A percentile compares a stretch with the other conserved stretches of the same genome.
Evolutionary conservation across 352 stramenopile genomes (phyloP).

Genomic region (Globisporangium solare): DNA sequence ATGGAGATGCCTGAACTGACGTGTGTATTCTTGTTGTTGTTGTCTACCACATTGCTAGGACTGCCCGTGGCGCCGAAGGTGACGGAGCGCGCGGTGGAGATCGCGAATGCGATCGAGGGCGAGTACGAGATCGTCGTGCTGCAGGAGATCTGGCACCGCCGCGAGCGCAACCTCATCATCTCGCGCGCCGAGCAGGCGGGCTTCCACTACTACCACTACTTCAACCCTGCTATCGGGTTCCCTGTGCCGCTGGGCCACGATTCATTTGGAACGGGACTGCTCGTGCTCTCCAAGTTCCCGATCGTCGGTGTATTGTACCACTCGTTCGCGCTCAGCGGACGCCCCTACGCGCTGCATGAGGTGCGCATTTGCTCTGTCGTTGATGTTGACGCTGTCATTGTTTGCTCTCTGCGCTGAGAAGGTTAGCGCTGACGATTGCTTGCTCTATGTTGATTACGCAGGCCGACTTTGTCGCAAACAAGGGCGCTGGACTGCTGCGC

Average conservation of each 20-base stretch:
- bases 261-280: conserved; percentile 70
- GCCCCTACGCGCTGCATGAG: conserved; percentile 74
- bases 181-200: conserved; percentile 45
- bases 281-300: conserved; percentile 71
- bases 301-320: conserved; percentile 62
- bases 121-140: conserved; percentile 77
- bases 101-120: conserved; percentile 59
- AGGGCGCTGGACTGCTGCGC: conserved; percentile 61
- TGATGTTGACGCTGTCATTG: no score
- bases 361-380: not conserved
- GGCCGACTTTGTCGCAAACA: conserved; percentile 79
- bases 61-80: conserved; percentile 65
- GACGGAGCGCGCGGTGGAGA: conserved; percentile 56
- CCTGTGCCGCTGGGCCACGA: conserved; percentile 64
- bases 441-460: not conserved
- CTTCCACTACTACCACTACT: conserved; percentile 82
- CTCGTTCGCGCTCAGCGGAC: conserved; percentile 70
- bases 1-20: not conserved
- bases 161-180: conserved; percentile 74
- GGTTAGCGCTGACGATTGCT: not conserved
- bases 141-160: conserved; percentile 80
- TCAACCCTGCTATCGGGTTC: conserved; percentile 74
- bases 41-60: conserved; percentile 20
- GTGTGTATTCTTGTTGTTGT: no score
- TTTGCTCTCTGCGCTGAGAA: not conserved